Conservation (phyloP, 2,329 filamentous ascomycete species). For the Fusarium dimerum region DNA sequence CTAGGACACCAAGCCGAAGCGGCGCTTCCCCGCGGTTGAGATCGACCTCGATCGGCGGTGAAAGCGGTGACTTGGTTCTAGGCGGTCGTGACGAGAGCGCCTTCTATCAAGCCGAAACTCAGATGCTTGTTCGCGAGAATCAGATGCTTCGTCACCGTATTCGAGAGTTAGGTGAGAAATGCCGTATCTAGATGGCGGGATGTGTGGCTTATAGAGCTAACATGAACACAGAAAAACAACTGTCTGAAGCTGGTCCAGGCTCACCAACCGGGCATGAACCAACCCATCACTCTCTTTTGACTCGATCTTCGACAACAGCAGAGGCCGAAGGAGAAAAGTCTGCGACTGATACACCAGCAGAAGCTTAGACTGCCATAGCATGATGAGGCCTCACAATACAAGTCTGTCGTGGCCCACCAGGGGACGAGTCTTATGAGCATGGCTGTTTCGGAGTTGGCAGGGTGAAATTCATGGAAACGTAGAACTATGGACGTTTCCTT, state of each 20-base stretch:
- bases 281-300: constrained; percentile 49
- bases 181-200: neutral
- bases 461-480: neutral
- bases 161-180: constrained; percentile 66
- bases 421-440: neutral
- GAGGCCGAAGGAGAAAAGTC: constrained; percentile 37
- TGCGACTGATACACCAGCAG: constrained; percentile 12
- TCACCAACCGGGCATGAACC: constrained; percentile 43
- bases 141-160: constrained; percentile 79
- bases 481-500: neutral
- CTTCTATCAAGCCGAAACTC: constrained; percentile 81
- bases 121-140: constrained; percentile 76
- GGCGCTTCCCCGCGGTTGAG: constrained; percentile 58
- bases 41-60: constrained; percentile 58
- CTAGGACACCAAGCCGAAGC: constrained; percentile 59
- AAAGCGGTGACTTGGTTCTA: constrained; percentile 62
- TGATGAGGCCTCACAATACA: neutral
- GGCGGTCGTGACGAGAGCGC: constrained; percentile 72
- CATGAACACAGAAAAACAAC: constrained; percentile 48
- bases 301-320: constrained; percentile 46
- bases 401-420: neutral
- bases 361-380: constrained; percentile 9
- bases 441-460: neutral
- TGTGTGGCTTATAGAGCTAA: constrained; percentile 6
- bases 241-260: constrained; percentile 44